phyloP scores from a whole-genome alignment of 305 asterid species.

The Fraxinus dipetala region DNA sequence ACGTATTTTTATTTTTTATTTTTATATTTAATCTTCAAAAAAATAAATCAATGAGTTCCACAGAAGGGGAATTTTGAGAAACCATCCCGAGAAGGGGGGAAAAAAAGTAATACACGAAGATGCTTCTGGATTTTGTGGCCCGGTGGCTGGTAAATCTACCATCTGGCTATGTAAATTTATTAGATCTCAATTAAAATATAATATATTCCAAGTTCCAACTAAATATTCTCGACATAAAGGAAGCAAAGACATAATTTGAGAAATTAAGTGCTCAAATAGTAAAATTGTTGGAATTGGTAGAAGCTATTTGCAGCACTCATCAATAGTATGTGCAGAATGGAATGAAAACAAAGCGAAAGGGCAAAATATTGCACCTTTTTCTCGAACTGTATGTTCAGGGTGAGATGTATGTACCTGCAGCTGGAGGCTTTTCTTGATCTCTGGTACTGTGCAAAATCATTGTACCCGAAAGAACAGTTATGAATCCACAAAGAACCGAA shows the following conservation, averaged over 20 bases:
- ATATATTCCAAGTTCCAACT: background rate
- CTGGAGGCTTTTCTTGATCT: constrained; percentile 52
- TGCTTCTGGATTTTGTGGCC: background rate
- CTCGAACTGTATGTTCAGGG: background rate
- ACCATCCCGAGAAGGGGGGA: background rate
- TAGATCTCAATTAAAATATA: background rate
- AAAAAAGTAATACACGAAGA: background rate
- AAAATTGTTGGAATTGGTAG: background rate
- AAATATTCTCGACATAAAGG: background rate
- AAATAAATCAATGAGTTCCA: background rate
- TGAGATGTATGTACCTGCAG: constrained; percentile 42
- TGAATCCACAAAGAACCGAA: constrained; percentile 75
- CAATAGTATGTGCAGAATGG: background rate
- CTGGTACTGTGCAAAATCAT: constrained; percentile 74
- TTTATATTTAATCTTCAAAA: too few relatives aligned
- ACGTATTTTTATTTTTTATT: too few relatives aligned
- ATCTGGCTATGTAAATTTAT: background rate
- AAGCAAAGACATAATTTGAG: background rate
- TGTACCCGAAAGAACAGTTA: constrained; percentile 82
- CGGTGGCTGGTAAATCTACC: background rate
- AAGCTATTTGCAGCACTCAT: background rate
- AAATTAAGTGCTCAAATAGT: background rate
- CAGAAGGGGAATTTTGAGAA: background rate
- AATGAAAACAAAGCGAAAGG: background rate
- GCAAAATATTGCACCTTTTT: background rate